Conservation (phyloP, 106 monocot species). For the Acanthochlamys bracteata region DNA sequence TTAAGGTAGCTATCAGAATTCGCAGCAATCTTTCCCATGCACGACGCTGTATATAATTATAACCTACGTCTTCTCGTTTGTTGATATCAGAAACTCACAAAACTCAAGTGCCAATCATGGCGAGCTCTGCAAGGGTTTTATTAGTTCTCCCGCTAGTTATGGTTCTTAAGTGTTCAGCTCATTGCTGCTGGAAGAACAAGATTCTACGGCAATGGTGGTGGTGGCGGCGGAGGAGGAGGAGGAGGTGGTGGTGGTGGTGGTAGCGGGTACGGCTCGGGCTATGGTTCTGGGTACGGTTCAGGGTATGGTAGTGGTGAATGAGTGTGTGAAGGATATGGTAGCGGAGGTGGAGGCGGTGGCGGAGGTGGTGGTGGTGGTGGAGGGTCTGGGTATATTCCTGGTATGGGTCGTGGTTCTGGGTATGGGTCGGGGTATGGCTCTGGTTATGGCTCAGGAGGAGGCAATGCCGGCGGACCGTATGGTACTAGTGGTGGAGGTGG, state of each 20-base stretch:
- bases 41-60: no score
- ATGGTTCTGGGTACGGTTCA: neutral
- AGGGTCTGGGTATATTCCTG: neutral
- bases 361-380: slow-evolving; percentile 1
- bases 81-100: no score
- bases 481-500: neutral
- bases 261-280: neutral
- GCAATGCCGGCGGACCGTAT: neutral
- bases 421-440: neutral
- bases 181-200: no score
- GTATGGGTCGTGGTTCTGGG: neutral
- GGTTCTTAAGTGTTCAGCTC: no score
- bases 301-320: neutral
- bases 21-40: no score
- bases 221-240: neutral
- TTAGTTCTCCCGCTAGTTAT: no score
- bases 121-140: no score
- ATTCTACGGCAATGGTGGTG: neutral
- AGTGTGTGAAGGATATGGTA: neutral
- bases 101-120: no score
- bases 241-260: neutral
- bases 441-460: neutral
- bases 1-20: no score
- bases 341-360: neutral
- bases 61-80: no score